Evolutionary conservation across 2,329 filamentous ascomycete genomes (phyloP).

Genomic region (Nothophoma quercina): DNA sequence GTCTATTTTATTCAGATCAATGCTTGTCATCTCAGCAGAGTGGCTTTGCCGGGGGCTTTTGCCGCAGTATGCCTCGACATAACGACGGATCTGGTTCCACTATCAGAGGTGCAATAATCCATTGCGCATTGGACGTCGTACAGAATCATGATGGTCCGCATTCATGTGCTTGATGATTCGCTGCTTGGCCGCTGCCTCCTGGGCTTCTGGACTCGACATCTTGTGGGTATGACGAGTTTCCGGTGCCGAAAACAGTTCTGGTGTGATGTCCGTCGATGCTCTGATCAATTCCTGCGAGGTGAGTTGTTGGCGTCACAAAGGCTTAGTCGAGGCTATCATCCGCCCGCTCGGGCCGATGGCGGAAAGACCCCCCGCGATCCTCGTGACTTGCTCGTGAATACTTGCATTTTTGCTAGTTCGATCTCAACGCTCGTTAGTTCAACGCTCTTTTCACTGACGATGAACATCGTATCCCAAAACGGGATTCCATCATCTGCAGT

Average conservation of each 20-base stretch:
- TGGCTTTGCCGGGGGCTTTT: conserved; percentile 65
- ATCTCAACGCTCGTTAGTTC: conserved; percentile 12
- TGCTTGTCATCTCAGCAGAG: conserved; percentile 68
- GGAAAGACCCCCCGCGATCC: conserved; percentile 17
- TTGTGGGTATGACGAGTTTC: neutral
- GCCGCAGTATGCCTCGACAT: conserved; percentile 75
- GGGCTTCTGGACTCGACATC: conserved; percentile 44
- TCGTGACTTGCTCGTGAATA: conserved; percentile 5
- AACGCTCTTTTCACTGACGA: conserved; percentile 11
- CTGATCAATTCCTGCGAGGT: conserved; percentile 2
- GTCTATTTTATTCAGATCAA: conserved; percentile 69
- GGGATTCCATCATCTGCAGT: neutral
- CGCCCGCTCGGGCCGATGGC: conserved; percentile 14
- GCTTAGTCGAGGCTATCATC: conserved; percentile 3
- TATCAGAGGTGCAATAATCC: too few relatives aligned
- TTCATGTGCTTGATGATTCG: conserved; percentile 88
- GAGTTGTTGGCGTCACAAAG: conserved; percentile 17
- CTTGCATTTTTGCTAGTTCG: conserved; percentile 6
- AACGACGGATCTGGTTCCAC: conserved; percentile 65
- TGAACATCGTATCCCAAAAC: neutral
- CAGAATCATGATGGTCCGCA: conserved; percentile 75
- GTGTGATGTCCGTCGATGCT: conserved; percentile 2
- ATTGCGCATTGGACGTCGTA: conserved; percentile 31
- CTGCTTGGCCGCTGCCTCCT: conserved; percentile 60
- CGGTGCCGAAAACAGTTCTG: conserved; percentile 4